Percentiles rank a stretch among this genome's conserved stretches.
phyloP scores from a whole-genome alignment of 805 yeast species.

The Wickerhamomyces silvicola region DNA sequence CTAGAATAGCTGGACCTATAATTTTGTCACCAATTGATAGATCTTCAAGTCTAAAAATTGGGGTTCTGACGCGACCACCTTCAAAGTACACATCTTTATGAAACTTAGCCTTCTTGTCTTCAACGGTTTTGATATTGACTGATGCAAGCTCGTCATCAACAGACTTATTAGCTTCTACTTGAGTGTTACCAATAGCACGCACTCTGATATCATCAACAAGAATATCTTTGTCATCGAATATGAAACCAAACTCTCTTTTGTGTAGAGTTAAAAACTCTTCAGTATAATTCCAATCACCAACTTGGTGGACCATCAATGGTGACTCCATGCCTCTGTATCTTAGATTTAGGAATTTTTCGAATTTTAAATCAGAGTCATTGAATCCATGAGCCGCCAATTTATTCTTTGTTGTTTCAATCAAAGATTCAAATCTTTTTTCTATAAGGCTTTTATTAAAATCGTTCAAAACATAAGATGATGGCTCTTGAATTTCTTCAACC shows the following conservation, averaged over 20 bases:
- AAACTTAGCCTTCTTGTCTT: constrained; percentile 25
- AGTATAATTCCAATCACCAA: constrained; percentile 27
- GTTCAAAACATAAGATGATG: constrained; percentile 44
- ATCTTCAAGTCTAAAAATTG: constrained; percentile 49
- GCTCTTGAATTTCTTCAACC: constrained; percentile 73
- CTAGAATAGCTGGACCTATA: constrained; percentile 68
- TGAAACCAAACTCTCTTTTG: constrained; percentile 67
- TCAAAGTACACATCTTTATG: constrained; percentile 52
- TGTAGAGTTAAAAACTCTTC: constrained; percentile 49
- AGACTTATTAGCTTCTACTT: constrained; percentile 32
- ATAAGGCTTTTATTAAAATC: constrained; percentile 28
- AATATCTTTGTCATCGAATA: constrained; percentile 48
- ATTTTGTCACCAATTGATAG: constrained; percentile 46
- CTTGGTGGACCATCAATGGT: constrained; percentile 57
- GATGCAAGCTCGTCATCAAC: constrained; percentile 48
- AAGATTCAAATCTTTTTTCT: constrained; percentile 36
- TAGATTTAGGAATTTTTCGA: constrained; percentile 67
- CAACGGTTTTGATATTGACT: constrained; percentile 22
- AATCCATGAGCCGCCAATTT: constrained; percentile 51
- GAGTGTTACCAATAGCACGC: constrained; percentile 63
- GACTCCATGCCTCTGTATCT: constrained; percentile 90
- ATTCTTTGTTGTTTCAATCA: constrained; percentile 36
- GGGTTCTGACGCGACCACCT: constrained; percentile 40
- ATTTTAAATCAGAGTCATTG: constrained; percentile 32
- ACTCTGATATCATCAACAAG: constrained; percentile 70